phyloP scores from a whole-genome alignment of 805 yeast genomes.

The Candida xiaguanensis region DNA sequence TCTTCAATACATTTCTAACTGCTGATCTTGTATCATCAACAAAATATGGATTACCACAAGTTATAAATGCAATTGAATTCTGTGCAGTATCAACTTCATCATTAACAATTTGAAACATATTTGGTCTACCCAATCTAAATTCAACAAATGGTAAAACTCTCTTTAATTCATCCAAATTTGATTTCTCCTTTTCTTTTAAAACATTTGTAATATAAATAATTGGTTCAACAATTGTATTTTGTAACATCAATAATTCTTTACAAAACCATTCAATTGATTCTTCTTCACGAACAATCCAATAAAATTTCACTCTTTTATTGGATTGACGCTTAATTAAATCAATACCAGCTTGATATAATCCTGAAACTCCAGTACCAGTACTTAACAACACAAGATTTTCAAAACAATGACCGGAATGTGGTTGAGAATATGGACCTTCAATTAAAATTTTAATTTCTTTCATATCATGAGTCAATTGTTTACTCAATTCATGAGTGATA shows the following conservation, averaged over 20 bases:
- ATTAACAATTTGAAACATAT: slow-evolving; percentile 34
- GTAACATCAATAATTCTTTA: slow-evolving; percentile 30
- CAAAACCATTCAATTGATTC: slow-evolving; percentile 38
- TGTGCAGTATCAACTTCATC: slow-evolving; percentile 31
- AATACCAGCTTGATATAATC: slow-evolving; percentile 30
- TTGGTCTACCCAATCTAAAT: slow-evolving; percentile 48
- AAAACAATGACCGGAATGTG: slow-evolving; percentile 27
- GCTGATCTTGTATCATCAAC: slow-evolving; percentile 53
- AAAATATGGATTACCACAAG: slow-evolving; percentile 62
- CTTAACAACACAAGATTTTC: slow-evolving; percentile 27
- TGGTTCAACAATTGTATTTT: slow-evolving; percentile 30
- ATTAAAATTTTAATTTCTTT: slow-evolving; percentile 27
- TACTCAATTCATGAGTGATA: slow-evolving; percentile 37
- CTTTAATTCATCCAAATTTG: not conserved
- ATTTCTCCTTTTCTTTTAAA: not conserved
- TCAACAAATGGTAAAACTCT: slow-evolving; percentile 20
- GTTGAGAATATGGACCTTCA: slow-evolving; percentile 41
- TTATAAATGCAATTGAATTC: slow-evolving; percentile 49
- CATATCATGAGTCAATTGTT: slow-evolving; percentile 17
- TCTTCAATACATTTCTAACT: slow-evolving; percentile 39
- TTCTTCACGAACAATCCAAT: slow-evolving; percentile 40
- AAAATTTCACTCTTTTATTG: slow-evolving; percentile 20
- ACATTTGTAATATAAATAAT: slow-evolving; percentile 38
- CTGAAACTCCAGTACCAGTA: slow-evolving; percentile 43
- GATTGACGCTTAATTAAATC: slow-evolving; percentile 17